Percentiles rank a stretch among this genome's conserved stretches.
These are phyloP conservation scores for Colletotrichum liriopes DNA, from an alignment of 2,329 filamentous ascomycete species.

Conservation along the genomic window DNA sequence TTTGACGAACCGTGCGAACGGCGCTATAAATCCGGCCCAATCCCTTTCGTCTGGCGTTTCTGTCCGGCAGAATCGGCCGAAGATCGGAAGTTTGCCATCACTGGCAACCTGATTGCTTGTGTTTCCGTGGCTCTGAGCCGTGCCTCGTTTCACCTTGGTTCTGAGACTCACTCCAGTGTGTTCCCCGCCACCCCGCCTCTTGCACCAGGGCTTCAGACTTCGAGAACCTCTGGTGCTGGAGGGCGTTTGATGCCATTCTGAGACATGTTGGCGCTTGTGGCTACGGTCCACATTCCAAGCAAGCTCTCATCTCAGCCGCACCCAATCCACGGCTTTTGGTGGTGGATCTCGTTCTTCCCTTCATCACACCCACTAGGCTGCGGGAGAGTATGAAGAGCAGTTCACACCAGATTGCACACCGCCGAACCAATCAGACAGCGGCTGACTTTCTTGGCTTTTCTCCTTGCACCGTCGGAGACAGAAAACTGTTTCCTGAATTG, in stretches of 20 bases:
- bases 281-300: neutral
- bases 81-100: constrained; percentile 12
- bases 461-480: neutral
- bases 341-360: neutral
- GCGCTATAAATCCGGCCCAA: constrained; percentile 4
- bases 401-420: constrained; percentile 6
- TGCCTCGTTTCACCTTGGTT: constrained; percentile 36
- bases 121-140: constrained; percentile 15
- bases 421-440: neutral
- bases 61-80: constrained; percentile 31
- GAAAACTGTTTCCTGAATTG: neutral
- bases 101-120: constrained; percentile 3
- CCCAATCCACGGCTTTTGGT: neutral
- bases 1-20: constrained; percentile 38
- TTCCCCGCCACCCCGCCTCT: neutral
- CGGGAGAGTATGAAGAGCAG: constrained; percentile 5
- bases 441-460: neutral
- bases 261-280: constrained; percentile 26
- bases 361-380: constrained; percentile 11
- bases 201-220: neutral
- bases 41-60: constrained; percentile 28
- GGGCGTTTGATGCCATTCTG: constrained; percentile 1
- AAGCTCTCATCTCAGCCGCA: constrained; percentile 25
- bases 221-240: neutral
- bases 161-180: constrained; percentile 29